phyloP scores from a whole-genome alignment of 2,329 filamentous ascomycete species.

The Pseudocercospora cruenta region DNA sequence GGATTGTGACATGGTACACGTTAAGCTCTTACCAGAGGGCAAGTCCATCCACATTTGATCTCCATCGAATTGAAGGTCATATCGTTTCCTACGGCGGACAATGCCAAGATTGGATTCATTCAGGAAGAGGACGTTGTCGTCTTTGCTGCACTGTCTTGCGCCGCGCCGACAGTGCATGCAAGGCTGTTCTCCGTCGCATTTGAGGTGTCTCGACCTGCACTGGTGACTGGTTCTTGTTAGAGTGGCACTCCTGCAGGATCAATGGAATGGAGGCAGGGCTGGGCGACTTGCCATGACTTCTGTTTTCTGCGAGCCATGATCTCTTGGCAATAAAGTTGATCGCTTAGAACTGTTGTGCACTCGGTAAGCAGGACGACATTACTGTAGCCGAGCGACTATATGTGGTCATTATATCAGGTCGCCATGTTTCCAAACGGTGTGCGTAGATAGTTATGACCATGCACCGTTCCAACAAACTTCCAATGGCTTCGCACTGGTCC shows the following conservation, averaged over 20 bases:
- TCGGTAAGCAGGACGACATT: not conserved
- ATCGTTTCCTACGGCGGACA: constrained; percentile 12
- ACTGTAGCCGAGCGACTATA: not conserved
- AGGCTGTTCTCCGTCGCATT: constrained; percentile 17
- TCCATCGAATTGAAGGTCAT: constrained; percentile 8
- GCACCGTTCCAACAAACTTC: constrained; percentile 1
- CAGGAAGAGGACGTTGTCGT: constrained; percentile 14
- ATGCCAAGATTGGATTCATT: constrained; percentile 14
- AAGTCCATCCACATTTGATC: constrained; percentile 16
- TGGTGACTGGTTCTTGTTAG: constrained; percentile 14
- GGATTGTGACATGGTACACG: not conserved
- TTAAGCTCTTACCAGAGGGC: constrained; percentile 8
- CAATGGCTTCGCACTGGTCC: not conserved
- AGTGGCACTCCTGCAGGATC: constrained; percentile 14
- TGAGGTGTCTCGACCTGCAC: constrained; percentile 17
- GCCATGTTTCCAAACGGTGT: not conserved
- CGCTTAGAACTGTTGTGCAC: not conserved
- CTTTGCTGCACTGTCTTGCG: constrained; percentile 15
- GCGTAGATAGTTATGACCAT: not conserved
- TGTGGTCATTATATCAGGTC: not conserved
- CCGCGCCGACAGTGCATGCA: constrained; percentile 12
- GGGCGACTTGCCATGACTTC: constrained; percentile 15
- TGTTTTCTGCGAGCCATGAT: constrained; percentile 14
- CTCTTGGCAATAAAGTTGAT: constrained; percentile 2
- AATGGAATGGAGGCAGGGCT: constrained; percentile 1